Percentiles rank a stretch among this genome's conserved stretches.
These are phyloP conservation scores for Fusarium beomiforme DNA, from an alignment of 2,329 filamentous ascomycete species.

Conservation along the genomic window DNA sequence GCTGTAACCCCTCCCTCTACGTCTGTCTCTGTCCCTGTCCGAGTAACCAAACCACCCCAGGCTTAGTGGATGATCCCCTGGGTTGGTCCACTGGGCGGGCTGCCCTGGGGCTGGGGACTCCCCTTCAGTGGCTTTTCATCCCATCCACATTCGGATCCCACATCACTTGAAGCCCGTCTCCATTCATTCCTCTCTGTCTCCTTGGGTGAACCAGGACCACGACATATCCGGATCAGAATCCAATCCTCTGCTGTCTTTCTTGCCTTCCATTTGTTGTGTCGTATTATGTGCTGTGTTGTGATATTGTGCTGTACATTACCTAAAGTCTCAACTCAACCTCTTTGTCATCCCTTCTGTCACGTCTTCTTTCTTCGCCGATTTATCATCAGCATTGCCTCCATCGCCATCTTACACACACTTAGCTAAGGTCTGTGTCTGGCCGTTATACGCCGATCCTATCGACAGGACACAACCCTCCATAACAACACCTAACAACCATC, in stretches of 20 bases:
- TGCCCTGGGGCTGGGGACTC: slow-evolving; percentile 10
- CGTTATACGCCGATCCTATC: slow-evolving; percentile 25
- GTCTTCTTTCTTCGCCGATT: slow-evolving; percentile 7
- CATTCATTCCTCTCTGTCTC: slow-evolving; percentile 40
- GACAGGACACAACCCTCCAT: slow-evolving; percentile 21
- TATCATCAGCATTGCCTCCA: slow-evolving; percentile 1
- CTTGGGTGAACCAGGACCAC: slow-evolving; percentile 32
- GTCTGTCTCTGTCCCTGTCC: slow-evolving; percentile 1
- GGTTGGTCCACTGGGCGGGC: not conserved
- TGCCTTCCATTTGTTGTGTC: slow-evolving; percentile 16
- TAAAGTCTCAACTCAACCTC: slow-evolving; percentile 1
- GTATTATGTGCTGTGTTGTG: not conserved
- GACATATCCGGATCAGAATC: slow-evolving; percentile 35
- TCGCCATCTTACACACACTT: slow-evolving; percentile 13
- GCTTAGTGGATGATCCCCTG: slow-evolving; percentile 35
- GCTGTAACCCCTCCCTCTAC: slow-evolving; percentile 32
- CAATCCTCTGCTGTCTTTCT: slow-evolving; percentile 32
- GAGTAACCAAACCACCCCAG: not conserved
- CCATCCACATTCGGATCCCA: slow-evolving; percentile 40
- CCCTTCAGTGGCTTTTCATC: slow-evolving; percentile 37
- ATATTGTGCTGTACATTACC: not conserved
- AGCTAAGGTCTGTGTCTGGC: slow-evolving; percentile 9
- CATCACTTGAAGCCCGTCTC: slow-evolving; percentile 17
- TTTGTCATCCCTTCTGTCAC: slow-evolving; percentile 18
- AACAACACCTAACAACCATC: slow-evolving; percentile 22